Base-by-base conservation (phyloP, 2,329 filamentous ascomycete species). In the Colletotrichum spaethianum region DNA sequence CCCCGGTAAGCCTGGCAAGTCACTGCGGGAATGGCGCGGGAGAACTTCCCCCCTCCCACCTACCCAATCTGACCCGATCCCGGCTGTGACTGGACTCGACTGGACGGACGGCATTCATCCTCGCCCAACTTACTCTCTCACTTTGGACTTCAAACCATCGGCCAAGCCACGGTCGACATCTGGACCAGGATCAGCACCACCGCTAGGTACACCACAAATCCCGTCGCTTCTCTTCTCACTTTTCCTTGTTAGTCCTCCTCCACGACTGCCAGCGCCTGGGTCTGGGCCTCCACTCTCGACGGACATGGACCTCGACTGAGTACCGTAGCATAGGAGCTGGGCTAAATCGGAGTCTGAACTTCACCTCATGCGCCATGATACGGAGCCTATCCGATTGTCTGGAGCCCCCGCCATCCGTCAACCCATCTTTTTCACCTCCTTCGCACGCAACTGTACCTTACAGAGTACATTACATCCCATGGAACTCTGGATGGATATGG, bases 1-100 rank as follows among this genome's bases (percentile, higher is more conserved):
- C 44, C 63, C 44, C 11, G 36, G 36, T 18, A 23, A 38, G 9
- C 9, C 62, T 16, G 62, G 53, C 42, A 61, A 38, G 44, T 38
- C 36, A 33, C 61, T 42, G 33, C 66, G 60, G 66, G 48, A 69
- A 64, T 69, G 66, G 40, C 53, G 59, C 65, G 65, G 65, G 65
- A 63, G 65, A 46, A 42, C 28, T 28, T 63, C 33, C 46, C 42
- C 46, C 20, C 38, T 46, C 28, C 55, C 53, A 26, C 40, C 42
- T 40, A 26, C 40, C 31, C 40, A n/a, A 53, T 42, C 53, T 40
- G 38, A 46, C 53, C 38, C 42, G 36, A 63, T 38, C 26, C 38
- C 26, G 42, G 16, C 8, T 33, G 9, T 20, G 31, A 23, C n/a
- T 52, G 31, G 31, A 50, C 16, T 23, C 23, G 7, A 18, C 50